Base-by-base conservation (phyloP, 176 grass and related monocot genomes). In the Triticum monococcum region DNA sequence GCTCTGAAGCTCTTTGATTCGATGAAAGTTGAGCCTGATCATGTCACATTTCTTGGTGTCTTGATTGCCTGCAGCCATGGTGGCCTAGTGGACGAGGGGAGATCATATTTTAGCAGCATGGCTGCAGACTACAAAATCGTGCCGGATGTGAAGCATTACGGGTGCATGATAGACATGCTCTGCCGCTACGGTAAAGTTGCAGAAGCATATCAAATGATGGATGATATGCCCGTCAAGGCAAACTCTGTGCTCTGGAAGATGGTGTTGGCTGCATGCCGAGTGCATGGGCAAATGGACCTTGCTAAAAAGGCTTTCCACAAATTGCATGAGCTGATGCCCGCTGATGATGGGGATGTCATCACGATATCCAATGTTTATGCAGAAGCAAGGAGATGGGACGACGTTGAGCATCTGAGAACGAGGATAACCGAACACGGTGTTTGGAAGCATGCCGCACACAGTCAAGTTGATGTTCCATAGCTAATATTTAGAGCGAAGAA, bases 81-180 rank as follows among this genome's bases (percentile, higher is more conserved):
- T 30, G 93, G 89, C 35, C 84, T 93, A 22, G 13, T 95, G 54
- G 78, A 90, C 10, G 81, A 98, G 77, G 93, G 89, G 9, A 88
- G 79, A 37, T 37, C 37, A 17, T 93, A 87, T 77, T 90, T 93
- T 60, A 77, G 54, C 7, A 93, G 77, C 63, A 98, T 95, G 91
- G 45, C 77, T 9, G 50, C 50, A 18, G 77, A 90, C 32, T 95
- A 86, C 37, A 90, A 75, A 26, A 98, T 95, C 14, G 40, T 62
- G 26, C 95, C 91, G 6, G 70, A 87, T 48, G 20, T 95, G 60
- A 98, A 95, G 80, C 93, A 93, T 26, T 98, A 90, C 25, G 95
- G 89, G 62, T 98, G 93, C 73, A 93, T 95, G 86, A 82, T 95
- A 64, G 91, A 98, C 81, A 81, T 95, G 85, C 84, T 98, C 22